Evolutionary conservation across 108 stramenopile genomes (phyloP).

Genomic region (Craspedostauros australis): DNA sequence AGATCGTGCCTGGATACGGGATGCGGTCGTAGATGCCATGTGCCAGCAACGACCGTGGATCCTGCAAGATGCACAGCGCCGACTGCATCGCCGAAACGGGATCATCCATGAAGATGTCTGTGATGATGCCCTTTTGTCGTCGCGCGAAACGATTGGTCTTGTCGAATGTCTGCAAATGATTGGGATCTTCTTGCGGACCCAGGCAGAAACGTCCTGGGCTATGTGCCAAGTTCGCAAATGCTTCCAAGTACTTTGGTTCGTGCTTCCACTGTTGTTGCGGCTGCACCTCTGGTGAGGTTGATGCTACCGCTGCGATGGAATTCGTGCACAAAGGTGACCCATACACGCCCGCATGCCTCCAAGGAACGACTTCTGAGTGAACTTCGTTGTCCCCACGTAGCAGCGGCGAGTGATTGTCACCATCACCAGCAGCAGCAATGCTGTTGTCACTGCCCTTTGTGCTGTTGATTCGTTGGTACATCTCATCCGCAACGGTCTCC

Average conservation of each 20-base stretch:
- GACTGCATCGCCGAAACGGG: constrained; percentile 30
- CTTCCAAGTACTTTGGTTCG: constrained; percentile 42
- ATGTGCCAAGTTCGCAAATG: constrained; percentile 42
- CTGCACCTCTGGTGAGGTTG: background rate
- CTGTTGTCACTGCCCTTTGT: background rate
- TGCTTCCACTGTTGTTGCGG: constrained; percentile 17
- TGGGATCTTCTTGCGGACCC: constrained; percentile 57
- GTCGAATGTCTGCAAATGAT: constrained; percentile 21
- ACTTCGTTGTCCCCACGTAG: no score
- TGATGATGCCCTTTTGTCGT: constrained; percentile 18
- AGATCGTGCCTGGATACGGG: constrained; percentile 39
- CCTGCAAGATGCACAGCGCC: constrained; percentile 38
- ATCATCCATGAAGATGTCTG: constrained; percentile 52
- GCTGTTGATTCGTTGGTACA: background rate
- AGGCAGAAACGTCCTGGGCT: constrained; percentile 33
- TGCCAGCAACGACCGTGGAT: constrained; percentile 38
- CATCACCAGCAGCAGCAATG: no score
- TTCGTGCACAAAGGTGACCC: constrained; percentile 36
- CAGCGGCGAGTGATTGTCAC: no score
- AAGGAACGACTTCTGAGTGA: no score
- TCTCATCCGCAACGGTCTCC: constrained; percentile 14
- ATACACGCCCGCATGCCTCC: constrained; percentile 36
- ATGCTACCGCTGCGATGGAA: constrained; percentile 13
- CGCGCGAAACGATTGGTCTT: constrained; percentile 6
- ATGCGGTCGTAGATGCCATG: constrained; percentile 63